These are phyloP conservation scores for Boletellus sp. DNA, from an alignment of 768 basidiomycete species.

Conservation along the genomic window DNA sequence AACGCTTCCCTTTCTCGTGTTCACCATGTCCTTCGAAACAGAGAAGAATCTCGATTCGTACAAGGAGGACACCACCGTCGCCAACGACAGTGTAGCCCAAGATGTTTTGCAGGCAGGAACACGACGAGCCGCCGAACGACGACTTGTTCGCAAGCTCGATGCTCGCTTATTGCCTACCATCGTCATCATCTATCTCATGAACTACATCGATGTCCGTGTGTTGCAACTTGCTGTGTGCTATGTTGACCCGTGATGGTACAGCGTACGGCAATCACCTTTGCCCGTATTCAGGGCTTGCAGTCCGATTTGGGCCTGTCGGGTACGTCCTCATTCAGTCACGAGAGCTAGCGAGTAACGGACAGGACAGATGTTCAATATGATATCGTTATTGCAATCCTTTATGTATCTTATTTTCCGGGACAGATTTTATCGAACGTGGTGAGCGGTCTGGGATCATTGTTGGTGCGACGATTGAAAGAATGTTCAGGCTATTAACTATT, in stretches of 20 bases:
- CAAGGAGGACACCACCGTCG: background rate
- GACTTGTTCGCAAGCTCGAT: conserved; percentile 55
- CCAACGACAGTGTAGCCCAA: background rate
- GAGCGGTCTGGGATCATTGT: background rate
- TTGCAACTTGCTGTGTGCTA: background rate
- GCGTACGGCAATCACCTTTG: conserved; percentile 47
- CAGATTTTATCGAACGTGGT: conserved; percentile 36
- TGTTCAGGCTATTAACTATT: conserved; percentile 49
- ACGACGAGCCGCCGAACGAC: conserved; percentile 13
- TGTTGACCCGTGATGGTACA: conserved; percentile 15
- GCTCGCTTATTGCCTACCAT: conserved; percentile 53
- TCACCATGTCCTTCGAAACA: no score
- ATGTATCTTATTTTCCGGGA: conserved; percentile 59
- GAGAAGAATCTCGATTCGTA: conserved; percentile 12
- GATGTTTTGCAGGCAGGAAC: conserved; percentile 1
- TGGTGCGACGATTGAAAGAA: background rate
- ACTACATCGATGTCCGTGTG: conserved; percentile 57
- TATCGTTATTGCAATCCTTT: conserved; percentile 51
- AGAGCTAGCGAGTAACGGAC: background rate
- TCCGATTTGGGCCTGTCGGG: conserved; percentile 46
- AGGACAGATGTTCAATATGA: conserved; percentile 50
- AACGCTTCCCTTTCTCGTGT: no score
- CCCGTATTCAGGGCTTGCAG: conserved; percentile 49
- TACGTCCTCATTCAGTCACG: conserved; percentile 10
- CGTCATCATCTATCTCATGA: conserved; percentile 59